phyloP scores from a whole-genome alignment of 306 rosid genomes.

The Bauhinia variegata region DNA sequence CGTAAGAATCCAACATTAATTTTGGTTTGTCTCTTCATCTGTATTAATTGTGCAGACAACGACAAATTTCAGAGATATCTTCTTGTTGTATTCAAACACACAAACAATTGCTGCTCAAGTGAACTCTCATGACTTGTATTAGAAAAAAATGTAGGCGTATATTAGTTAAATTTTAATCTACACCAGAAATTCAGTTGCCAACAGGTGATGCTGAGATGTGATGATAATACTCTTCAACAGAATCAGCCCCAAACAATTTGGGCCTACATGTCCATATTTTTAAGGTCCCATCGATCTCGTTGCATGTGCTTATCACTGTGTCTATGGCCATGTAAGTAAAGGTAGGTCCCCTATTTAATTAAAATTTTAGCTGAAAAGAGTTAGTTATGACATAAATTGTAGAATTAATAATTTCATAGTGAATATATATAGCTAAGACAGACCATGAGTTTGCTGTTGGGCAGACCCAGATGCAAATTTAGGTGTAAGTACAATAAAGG shows the following conservation, averaged over 20 bases:
- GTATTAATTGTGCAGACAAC: not conserved
- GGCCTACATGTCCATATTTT: conserved; percentile 2
- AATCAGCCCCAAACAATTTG: not conserved
- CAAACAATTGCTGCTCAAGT: too few relatives aligned
- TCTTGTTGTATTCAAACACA: not conserved
- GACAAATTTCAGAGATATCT: not conserved
- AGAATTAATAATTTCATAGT: too few relatives aligned
- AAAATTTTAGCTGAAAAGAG: too few relatives aligned
- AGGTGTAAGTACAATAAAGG: too few relatives aligned
- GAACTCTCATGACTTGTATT: too few relatives aligned
- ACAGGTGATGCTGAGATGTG: not conserved
- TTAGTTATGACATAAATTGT: too few relatives aligned
- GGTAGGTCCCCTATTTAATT: too few relatives aligned
- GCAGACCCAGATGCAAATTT: too few relatives aligned
- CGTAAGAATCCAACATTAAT: not conserved
- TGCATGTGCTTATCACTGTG: too few relatives aligned
- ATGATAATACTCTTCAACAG: not conserved
- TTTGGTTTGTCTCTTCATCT: conserved; percentile 11
- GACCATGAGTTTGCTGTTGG: too few relatives aligned
- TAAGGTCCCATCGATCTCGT: not conserved
- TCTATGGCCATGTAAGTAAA: not conserved
- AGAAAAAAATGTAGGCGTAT: too few relatives aligned
- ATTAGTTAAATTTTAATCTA: not conserved
- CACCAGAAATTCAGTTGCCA: not conserved
- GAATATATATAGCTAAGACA: too few relatives aligned